Conservation (phyloP, 2,329 filamentous ascomycete species). For the Monosporascus sp. region DNA sequence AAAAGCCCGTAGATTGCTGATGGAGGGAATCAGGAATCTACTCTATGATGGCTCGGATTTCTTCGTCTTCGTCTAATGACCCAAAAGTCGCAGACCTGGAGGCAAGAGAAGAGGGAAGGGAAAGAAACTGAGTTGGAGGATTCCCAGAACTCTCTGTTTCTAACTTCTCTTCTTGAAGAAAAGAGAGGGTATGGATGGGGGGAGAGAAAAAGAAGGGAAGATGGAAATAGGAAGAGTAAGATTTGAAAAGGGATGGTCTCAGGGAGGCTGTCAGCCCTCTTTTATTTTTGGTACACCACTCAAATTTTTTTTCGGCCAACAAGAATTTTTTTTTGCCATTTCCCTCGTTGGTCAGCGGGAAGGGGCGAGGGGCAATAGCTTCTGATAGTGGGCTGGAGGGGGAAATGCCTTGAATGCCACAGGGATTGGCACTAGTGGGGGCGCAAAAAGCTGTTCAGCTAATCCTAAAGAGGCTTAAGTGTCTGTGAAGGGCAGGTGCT, state of each 20-base stretch:
- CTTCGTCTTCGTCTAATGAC: conserved; percentile 9
- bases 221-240: not conserved
- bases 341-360: not conserved
- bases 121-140: conserved; percentile 11
- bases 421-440: not conserved
- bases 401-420: not conserved
- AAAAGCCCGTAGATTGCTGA: conserved; percentile 12
- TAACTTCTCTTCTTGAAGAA: conserved; percentile 3
- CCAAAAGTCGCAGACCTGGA: conserved; percentile 3
- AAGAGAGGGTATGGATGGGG: conserved; percentile 1
- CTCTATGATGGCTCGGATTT: conserved; percentile 14
- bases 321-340: not conserved
- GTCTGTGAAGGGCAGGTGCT: not conserved
- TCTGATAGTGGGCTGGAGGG: not conserved
- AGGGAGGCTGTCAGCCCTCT: conserved; percentile 7
- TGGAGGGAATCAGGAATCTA: conserved; percentile 10
- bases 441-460: not conserved
- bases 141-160: conserved; percentile 6
- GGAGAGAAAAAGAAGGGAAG: conserved; percentile 3
- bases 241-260: not conserved
- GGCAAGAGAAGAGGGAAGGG: conserved; percentile 4
- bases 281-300: conserved; percentile 7
- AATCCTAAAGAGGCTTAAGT: not conserved
- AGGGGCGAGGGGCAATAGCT: not conserved
- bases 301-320: not conserved